Conservation (phyloP, 257 asterid genomes). For the Solanum tarapatanum region DNA sequence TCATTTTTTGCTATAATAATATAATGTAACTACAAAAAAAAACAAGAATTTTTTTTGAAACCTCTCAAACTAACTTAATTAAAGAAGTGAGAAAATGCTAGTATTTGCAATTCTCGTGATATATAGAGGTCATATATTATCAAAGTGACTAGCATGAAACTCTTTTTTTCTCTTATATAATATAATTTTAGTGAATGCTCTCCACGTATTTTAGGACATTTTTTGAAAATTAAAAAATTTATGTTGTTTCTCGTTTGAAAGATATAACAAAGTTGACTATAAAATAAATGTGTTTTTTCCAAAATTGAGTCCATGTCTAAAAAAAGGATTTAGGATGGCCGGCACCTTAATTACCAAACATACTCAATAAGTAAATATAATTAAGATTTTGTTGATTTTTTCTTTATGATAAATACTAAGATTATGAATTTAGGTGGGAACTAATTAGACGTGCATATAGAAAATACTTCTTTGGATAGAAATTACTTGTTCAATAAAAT, state of each 20-base stretch:
- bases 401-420: neutral
- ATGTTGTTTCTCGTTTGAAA: neutral
- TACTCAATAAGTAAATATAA: neutral
- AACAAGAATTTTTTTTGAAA: neutral
- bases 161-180: neutral
- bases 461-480: neutral
- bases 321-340: neutral
- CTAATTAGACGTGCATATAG: neutral
- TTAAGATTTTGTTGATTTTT: neutral
- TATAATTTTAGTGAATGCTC: constrained; percentile 10
- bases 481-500: neutral
- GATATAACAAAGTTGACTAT: constrained; percentile 1
- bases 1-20: neutral
- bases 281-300: neutral
- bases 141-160: neutral
- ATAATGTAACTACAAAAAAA: neutral
- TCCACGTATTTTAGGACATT: constrained; percentile 6
- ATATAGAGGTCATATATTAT: neutral
- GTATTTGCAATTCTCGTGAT: neutral
- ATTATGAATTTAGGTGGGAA: neutral
- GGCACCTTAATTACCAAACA: neutral
- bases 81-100: neutral
- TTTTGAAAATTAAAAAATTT: neutral
- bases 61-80: neutral
- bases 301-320: neutral